Evolutionary conservation across 345 rosid genomes (phyloP), one percentile per base, ranked within the genome.

Genomic region (Eucalyptus virginea): DNA sequence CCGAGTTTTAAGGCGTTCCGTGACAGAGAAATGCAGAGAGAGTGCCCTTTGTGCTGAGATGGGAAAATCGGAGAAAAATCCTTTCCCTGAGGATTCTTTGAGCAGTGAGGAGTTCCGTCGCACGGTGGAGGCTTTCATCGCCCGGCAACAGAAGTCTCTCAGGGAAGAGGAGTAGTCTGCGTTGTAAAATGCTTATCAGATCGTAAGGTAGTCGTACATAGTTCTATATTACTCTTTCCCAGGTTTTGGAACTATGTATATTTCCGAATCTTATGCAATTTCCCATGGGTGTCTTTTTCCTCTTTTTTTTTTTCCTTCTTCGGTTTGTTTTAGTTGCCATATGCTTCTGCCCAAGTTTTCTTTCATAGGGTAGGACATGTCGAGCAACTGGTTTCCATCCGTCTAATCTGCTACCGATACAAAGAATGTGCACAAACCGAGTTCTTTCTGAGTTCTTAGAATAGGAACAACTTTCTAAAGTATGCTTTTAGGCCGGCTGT

Each of bases 81-180:
- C 92, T 65, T 92, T 87, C 88, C 92, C 92, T 26, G 95, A 92
- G 90, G 97, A 97, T 89, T 89, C 72, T 26, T 93, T 96, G 99
- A 97, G 96, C 92, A 96, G 90, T 52, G 98, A 97, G 37, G 98
- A 97, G 86, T 96, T 97, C 87, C 92, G 95, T 87, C 65, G 92
- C 87, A 93, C 91, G 67, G 88, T 96, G 23, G 99, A 97, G 90
- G 94, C 95, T 67, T 97, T 96, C 93, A 97, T 97, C 40, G 98
- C 95, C 8, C 94, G 97, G 91, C 99, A 95, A 88, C 96, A 95
- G 93, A 95, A 91, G 93, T 92, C 94, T 88, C 92, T 94, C 21
- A 95, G 89, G 92, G 94, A 95, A 88, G 99, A 97, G 88, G 94
- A 95, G 90, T 89, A 92, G 51, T 93, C 88, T 91, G 88, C 90